Base-by-base conservation (phyloP, 2,329 filamentous ascomycete species). In the Calonectria multiphialidica region DNA sequence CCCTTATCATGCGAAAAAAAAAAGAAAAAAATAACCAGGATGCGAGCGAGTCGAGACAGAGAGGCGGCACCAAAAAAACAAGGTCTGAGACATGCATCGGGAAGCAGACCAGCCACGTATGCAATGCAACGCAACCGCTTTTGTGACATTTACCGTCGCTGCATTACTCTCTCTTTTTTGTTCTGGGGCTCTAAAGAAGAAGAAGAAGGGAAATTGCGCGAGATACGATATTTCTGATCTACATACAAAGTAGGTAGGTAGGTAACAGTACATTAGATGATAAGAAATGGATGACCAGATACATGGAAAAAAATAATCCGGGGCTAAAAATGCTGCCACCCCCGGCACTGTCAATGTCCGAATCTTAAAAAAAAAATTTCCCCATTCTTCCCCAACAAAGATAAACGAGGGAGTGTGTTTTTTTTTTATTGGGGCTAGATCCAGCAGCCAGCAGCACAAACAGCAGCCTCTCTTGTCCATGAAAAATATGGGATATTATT, bases 31-130 rank as follows among this genome's bases (percentile, higher is more conserved):
- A n/a, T n/a, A n/a, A 9, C 44, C 23, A 18, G 44, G n/a, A 23
- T 21, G n/a, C n/a, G 18, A 1, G 7, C 33, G 53, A 37, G 53
- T 37, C 33, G 35, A 16, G 21, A 59, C 53, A 30, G n/a, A 35
- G 53, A 13, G 53, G 16, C 18, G 21, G 50, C 30, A 10, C 28
- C 28, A 30, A 5, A 30, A 30, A 30, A 30, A 30, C 28, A 30
- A 30, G 33, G 33, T 59, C 35, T 59, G 53, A 59, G 53, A 59
- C 53, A 59, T 40, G 53, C 53, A 59, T 59, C 53, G 53, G 53
- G 53, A 59, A 59, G n/a, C 53, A 40, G n/a, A 12, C 5, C 30
- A 57, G 53, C 53, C 53, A 59, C 53, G 53, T 37, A 59, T 59
- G 53, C 53, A 59, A 59, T 40, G 53, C 53, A 37, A 59, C 33